Base-by-base conservation (phyloP, 2,329 filamentous ascomycete species). In the Aspergillus brunneoviolaceus region DNA sequence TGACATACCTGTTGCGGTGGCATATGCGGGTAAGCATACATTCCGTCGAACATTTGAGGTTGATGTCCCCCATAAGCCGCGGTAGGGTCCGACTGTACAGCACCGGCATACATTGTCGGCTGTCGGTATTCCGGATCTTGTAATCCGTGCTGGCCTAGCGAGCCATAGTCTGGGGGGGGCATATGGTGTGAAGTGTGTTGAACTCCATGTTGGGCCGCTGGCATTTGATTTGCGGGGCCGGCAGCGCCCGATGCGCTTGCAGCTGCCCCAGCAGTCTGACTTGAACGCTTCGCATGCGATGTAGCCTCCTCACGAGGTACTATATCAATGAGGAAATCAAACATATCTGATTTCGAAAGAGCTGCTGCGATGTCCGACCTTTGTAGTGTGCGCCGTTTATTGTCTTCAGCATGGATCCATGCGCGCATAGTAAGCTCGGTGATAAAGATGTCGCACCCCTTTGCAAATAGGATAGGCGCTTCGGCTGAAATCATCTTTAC, bases 401-500 rank as follows among this genome's bases (percentile, higher is more conserved):
- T 99, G 79, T 99, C 95, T 74, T 99, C 95, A 16, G 95, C 95
- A 71, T 99, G 95, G 65, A 99, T 99, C 95, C 95, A 99, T 51
- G 95, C 95, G 65, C 95, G 91, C 95, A 99, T 99, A 7, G 95
- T 99, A 62, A 99, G 83, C 78, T 99, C 95, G 1, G 93, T 97
- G 73, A 99, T 99, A 80, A 99, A 99, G 73, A 98, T 97, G 74
- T 99, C 95, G 77, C 95, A 98, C 42, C 94, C 95, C 78, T 99
- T 99, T 55, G 95, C 95, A 72, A 99, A 99, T 14, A 99, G 83
- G 68, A 99, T 99, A 1, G 95, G 95, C 1, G 95, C 95, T 79
- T 99, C 95, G 9, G 95, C 95, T 4, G 93, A 98, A 64, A 99
- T 99, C 95, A 99, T 99, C 82, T 99, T 99, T 51, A 99, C 95